Base-by-base conservation (phyloP, 75 land plant genomes). In the Gnetum montanum region DNA sequence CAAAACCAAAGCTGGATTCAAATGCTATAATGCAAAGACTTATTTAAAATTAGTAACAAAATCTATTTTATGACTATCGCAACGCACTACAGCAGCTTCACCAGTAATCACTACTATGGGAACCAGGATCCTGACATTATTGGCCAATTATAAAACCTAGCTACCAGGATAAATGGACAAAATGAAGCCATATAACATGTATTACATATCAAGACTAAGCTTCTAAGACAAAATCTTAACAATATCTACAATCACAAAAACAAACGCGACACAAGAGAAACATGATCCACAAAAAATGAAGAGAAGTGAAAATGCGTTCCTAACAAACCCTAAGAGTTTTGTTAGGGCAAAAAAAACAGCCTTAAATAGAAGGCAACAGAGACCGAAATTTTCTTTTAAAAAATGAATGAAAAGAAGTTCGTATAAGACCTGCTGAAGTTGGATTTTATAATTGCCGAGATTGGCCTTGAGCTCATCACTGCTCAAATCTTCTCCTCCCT, bases 391-490 rank as follows among this genome's bases (percentile, higher is more conserved):
- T 19, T 27, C 46, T n/a, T n/a, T n/a, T n/a, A n/a, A n/a, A n/a
- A n/a, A n/a, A n/a, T n/a, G n/a, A n/a, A n/a, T n/a, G n/a, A n/a
- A n/a, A n/a, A n/a, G n/a, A 8, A 19, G 3, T 3, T 8, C 53
- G n/a, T 29, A 33, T 19, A 50, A 35, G 38, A 86, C 96, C 79
- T 90, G 79, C 6, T 61, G 73, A 31, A 86, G 90, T 68, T 90
- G 96, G 5, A 85, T 77, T 49, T 71, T 85, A 71, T 90, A 90
- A 1, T 86, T 90, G 47, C 66, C 51, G 58, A 90, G 84, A 70
- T 82, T 90, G 13, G 81, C 65, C 29, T 79, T 51, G 54, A 90
- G 78, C 58, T 90, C 90, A 11, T 76, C 84, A 29, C 82, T 70
- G 70, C 79, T 82, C 8, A 85, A 51, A 53, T 85, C 88, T 18